Conservation (phyloP, 495 filamentous ascomycete genomes). For the Penicillium cinerascens region DNA sequence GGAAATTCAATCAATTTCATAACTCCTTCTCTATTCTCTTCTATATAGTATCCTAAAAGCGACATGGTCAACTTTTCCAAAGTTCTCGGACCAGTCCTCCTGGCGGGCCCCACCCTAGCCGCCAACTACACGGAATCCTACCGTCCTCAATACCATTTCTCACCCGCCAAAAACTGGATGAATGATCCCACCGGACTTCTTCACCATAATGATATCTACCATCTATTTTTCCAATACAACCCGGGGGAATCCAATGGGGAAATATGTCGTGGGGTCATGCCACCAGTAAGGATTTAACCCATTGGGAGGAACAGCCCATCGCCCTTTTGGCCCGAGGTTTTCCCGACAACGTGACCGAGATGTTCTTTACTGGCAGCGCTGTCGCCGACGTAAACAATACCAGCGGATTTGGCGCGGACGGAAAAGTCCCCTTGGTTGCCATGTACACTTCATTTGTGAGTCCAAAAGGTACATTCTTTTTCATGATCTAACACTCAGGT, state of each 20-base stretch:
- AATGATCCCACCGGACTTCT: constrained; percentile 61
- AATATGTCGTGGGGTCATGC: constrained; percentile 44
- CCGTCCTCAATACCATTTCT: constrained; percentile 51
- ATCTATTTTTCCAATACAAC: constrained; percentile 44
- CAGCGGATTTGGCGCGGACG: constrained; percentile 51
- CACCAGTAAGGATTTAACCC: constrained; percentile 35
- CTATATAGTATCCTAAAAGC: too few species aligned
- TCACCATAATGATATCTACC: constrained; percentile 31
- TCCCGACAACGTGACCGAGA: constrained; percentile 41
- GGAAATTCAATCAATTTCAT: not conserved
- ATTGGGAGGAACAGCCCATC: constrained; percentile 37
- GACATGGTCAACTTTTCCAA: not conserved
- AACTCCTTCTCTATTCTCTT: not conserved
- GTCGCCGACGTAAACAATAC: constrained; percentile 55
- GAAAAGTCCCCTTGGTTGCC: constrained; percentile 50
- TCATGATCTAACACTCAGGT: not conserved
- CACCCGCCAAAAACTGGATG: constrained; percentile 51
- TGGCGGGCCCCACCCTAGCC: constrained; percentile 1
- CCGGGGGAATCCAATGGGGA: constrained; percentile 32
- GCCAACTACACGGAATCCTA: constrained; percentile 43
- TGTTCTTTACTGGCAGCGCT: constrained; percentile 51
- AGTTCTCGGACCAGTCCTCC: not conserved
- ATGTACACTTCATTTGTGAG: constrained; percentile 50
- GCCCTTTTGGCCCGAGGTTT: constrained; percentile 39
- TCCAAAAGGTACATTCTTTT: not conserved